These are phyloP conservation scores for Garcia nutans DNA, from an alignment of 345 rosid genomes.

Conservation along the genomic window DNA sequence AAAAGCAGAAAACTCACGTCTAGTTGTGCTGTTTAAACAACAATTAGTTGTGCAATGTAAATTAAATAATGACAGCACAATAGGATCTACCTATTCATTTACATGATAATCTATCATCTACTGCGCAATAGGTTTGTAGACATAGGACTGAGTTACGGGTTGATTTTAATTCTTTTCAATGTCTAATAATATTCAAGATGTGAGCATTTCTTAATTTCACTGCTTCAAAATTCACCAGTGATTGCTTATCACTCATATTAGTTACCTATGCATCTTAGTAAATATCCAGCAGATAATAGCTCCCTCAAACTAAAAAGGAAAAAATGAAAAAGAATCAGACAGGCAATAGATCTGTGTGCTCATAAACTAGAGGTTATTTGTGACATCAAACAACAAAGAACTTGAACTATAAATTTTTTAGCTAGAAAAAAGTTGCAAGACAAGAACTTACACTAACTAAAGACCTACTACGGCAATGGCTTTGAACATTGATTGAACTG, in stretches of 20 bases:
- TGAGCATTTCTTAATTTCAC: not conserved
- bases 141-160: not conserved
- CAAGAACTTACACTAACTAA: not conserved
- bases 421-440: not conserved
- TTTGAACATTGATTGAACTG: no score
- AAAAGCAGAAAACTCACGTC: constrained; percentile 14
- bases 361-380: not conserved
- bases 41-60: constrained; percentile 1
- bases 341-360: not conserved
- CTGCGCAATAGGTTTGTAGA: not conserved
- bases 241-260: no score
- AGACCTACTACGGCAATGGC: no score
- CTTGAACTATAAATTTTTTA: not conserved
- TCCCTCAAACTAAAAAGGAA: not conserved
- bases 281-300: not conserved
- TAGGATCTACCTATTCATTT: not conserved
- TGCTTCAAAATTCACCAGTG: not conserved
- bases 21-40: constrained; percentile 9
- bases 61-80: constrained; percentile 16
- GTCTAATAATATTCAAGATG: not conserved
- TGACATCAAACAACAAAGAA: not conserved
- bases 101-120: not conserved
- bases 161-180: not conserved
- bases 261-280: no score
- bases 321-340: not conserved